Base-by-base conservation (phyloP, 2,329 filamentous ascomycete genomes). In the Sclerotinia nivalis region DNA sequence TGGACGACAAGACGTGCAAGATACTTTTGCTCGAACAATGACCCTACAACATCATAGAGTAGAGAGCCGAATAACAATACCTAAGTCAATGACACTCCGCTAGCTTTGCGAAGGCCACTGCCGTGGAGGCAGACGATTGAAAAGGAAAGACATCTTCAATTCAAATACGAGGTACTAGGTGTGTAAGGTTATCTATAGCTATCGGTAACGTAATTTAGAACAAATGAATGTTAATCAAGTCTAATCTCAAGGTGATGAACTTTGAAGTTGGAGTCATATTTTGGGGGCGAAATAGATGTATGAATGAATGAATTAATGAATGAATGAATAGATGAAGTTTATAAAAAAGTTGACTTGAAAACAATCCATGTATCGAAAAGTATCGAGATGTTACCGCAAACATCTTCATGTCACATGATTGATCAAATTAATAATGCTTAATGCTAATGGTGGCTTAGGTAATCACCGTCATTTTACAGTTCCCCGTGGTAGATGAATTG, bases 391-490 rank as follows among this genome's bases (percentile, higher is more conserved):
- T 52, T 40, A 31, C 61, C 34, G 61, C 47, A 65, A 65, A 40
- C 61, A 52, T 65, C 13, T 18, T 43, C 47, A 52, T 65, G 10
- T 58, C 47, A 65, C 40, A 37, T 52, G 47, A 52, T 43, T 52
- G 34, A 52, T 18, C 18, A 52, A 20, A 22, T 55, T 43, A 43
- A 13, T 43, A 43, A 43, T 15, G 12, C 40, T 43, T 6, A 18
- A 43, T 43, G 40, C 40, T 43, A 34, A 6, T 22, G 12, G 2
- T 9, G 15, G 20, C 61, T 65, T 65, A 65, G n/a, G 61, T 65
- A 65, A 65, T 65, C 61, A 65, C 61, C 61, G 61, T 65, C 61
- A 65, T 65, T 49, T 52, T 52, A 15, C 20, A 58, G 8, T 20
- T 50, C 43, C 8, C 8, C 28, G n/a, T 10, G 45, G 20, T n/a